Conservation (phyloP, 2,329 filamentous ascomycete species). For the Monosporascus sp. region DNA sequence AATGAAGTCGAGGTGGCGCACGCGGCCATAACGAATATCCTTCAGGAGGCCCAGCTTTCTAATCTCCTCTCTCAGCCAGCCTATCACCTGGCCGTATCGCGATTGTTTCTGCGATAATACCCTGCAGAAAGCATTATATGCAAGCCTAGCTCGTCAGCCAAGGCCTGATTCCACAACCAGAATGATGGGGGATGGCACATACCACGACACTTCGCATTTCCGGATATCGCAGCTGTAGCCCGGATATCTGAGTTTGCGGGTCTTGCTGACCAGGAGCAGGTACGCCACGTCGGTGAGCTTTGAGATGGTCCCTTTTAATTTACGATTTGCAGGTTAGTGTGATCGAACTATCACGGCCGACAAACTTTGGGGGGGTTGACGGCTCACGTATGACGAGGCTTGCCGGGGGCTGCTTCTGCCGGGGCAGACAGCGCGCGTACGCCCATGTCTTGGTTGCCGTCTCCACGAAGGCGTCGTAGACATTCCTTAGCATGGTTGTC, state of each 20-base stretch:
- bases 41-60: slow-evolving; percentile 31
- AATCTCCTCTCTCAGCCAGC: slow-evolving; percentile 58
- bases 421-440: slow-evolving; percentile 54
- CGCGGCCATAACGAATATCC: slow-evolving; percentile 23
- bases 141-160: slow-evolving; percentile 46
- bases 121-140: slow-evolving; percentile 61
- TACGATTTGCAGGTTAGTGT: slow-evolving; percentile 3
- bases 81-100: slow-evolving; percentile 56
- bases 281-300: slow-evolving; percentile 62
- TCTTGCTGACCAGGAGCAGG: slow-evolving; percentile 55
- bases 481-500: slow-evolving; percentile 64
- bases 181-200: background rate
- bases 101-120: slow-evolving; percentile 70
- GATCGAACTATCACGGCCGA: background rate
- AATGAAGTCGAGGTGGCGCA: slow-evolving; percentile 9
- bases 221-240: slow-evolving; percentile 56
- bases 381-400: slow-evolving; percentile 59
- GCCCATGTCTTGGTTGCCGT: slow-evolving; percentile 71
- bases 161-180: too few species aligned
- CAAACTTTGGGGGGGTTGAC: background rate
- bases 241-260: slow-evolving; percentile 38
- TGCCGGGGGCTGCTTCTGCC: slow-evolving; percentile 48
- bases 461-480: slow-evolving; percentile 70
- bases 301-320: slow-evolving; percentile 51
- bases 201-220: slow-evolving; percentile 57